Percentiles rank a stretch among this genome's conserved stretches.
Evolutionary conservation across 305 asterid genomes (phyloP).

Genomic region (Euphrasia arctica): DNA sequence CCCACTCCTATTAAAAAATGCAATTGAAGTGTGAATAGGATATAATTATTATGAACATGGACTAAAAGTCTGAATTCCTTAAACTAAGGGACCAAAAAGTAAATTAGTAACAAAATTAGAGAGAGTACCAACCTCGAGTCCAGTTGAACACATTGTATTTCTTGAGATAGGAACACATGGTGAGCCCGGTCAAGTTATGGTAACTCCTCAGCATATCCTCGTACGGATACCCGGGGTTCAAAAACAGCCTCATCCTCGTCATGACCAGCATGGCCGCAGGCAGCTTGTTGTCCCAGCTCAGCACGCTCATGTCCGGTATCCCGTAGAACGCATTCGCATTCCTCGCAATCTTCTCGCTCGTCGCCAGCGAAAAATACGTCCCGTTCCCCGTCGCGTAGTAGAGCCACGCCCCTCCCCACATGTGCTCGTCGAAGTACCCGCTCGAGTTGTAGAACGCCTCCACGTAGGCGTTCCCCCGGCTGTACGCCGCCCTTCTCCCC

Average conservation of each 20-base stretch:
- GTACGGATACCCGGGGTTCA: conserved; percentile 87
- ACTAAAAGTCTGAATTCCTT: no score
- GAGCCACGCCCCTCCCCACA: conserved; percentile 89
- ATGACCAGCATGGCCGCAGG: conserved; percentile 85
- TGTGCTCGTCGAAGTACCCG: conserved; percentile 61
- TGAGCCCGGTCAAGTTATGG: conserved; percentile 63
- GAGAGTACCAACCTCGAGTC: conserved; percentile 47
- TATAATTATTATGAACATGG: no score
- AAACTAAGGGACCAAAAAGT: no score
- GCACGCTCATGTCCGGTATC: conserved; percentile 60
- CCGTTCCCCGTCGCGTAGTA: conserved; percentile 79
- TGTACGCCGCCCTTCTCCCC: conserved; percentile 39
- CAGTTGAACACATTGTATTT: conserved; percentile 63
- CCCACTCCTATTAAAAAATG: no score
- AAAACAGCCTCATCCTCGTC: conserved; percentile 58
- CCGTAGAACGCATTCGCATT: conserved; percentile 41
- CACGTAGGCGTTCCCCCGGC: conserved; percentile 46
- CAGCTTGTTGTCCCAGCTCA: conserved; percentile 88
- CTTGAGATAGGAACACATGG: conserved; percentile 73
- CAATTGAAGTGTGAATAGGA: no score
- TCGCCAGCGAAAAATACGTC: conserved; percentile 52
- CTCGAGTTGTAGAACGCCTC: conserved; percentile 78
- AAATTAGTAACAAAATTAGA: no score
- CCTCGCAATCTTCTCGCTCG: conserved; percentile 36
- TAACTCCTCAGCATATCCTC: conserved; percentile 70